These are phyloP conservation scores for Salix brachista DNA, from an alignment of 345 rosid genomes.

Conservation along the genomic window DNA sequence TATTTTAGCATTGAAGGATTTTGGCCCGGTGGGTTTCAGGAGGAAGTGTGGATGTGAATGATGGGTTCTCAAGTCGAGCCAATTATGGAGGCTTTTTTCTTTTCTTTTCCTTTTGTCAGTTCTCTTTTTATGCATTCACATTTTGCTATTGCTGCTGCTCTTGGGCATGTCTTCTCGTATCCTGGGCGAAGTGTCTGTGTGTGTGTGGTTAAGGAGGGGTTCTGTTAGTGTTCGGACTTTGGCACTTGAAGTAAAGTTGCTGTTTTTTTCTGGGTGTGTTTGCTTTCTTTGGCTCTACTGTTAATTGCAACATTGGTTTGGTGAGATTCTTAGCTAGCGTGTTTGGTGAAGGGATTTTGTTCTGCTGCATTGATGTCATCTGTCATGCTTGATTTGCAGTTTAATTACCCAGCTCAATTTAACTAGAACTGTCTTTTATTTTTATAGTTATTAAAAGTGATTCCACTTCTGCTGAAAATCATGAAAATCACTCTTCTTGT, in stretches of 20 bases:
- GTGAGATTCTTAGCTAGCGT: not conserved
- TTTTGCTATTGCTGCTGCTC: too few species aligned
- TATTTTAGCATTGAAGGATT: not conserved
- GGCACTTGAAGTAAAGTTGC: not conserved
- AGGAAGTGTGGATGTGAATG: slow-evolving; percentile 8
- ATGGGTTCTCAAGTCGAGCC: slow-evolving; percentile 30
- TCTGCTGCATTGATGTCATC: not conserved
- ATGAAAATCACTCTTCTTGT: not conserved
- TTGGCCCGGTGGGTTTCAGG: not conserved
- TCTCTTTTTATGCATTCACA: too few species aligned
- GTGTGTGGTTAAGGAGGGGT: not conserved
- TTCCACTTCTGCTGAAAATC: not conserved
- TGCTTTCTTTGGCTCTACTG: not conserved
- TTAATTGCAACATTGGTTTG: not conserved
- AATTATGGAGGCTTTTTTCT: too few species aligned
- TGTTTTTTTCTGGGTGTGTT: not conserved
- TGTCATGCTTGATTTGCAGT: not conserved
- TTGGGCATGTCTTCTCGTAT: too few species aligned
- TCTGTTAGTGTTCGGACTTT: not conserved
- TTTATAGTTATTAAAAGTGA: not conserved
- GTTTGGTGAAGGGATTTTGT: not conserved
- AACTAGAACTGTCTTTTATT: not conserved
- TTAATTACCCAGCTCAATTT: not conserved
- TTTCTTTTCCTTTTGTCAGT: too few species aligned
- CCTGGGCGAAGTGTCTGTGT: not conserved